Evolutionary conservation across 768 basidiomycete species (phyloP).

Genomic region (Pleurotus platypus): DNA sequence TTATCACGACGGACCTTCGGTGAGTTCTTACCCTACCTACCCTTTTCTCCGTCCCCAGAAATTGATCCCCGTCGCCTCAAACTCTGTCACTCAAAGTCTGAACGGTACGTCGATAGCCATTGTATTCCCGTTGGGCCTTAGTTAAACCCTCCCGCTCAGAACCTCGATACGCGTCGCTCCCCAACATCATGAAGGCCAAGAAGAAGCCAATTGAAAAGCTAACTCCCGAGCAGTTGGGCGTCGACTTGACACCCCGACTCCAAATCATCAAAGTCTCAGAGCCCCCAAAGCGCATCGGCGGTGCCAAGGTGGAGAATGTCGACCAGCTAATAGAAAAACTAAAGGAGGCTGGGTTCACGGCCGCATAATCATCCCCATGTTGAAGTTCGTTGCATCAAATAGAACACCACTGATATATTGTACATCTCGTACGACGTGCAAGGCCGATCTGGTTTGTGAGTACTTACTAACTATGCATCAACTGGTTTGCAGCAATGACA

Average conservation of each 20-base stretch:
- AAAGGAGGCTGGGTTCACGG: constrained; percentile 75
- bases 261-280: constrained; percentile 88
- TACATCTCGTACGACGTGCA: no score
- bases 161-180: constrained; percentile 95
- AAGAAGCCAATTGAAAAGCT: constrained; percentile 94
- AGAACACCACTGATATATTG: no score
- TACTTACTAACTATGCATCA: no score
- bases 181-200: constrained; percentile 99
- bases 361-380: constrained; percentile 18
- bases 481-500: no score
- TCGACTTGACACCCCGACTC: constrained; percentile 80
- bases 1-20: constrained; percentile 93
- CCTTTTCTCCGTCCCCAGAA: no score
- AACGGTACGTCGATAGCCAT: constrained; percentile 48
- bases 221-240: constrained; percentile 70
- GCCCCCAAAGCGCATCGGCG: constrained; percentile 87
- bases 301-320: constrained; percentile 81
- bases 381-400: no score
- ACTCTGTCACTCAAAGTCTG: constrained; percentile 39
- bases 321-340: constrained; percentile 88
- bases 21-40: constrained; percentile 30
- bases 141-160: constrained; percentile 40
- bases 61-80: neutral
- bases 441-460: no score
- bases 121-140: neutral